Evolutionary conservation across 805 yeast genomes (phyloP), one percentile per base, ranked within the genome.

Genomic region (Sugiyamaella boreocaroliniensis): DNA sequence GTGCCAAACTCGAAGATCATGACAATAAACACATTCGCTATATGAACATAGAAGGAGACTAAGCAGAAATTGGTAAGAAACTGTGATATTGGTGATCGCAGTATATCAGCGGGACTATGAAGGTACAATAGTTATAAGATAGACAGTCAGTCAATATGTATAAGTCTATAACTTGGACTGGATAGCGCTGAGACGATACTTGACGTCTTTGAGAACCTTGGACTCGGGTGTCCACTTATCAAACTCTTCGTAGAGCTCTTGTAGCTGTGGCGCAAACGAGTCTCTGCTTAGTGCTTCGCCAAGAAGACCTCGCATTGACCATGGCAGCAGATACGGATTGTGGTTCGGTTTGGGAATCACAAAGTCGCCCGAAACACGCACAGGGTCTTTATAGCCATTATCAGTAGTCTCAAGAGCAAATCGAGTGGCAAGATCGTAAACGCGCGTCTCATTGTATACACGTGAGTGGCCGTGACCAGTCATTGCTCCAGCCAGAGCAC

Each of bases 401-500:
- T 82, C 83, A 16, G 83, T 79, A 0, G 97, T 88, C 60, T 86
- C 89, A 19, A 90, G 68, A 1, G 87, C 79, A 64, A 86, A 84
- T 54, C 82, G 77, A 43, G 90, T 62, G 0, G 93, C 97, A 55
- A 87, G 65, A 58, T 83, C 87, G 65, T 92, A 92, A 0, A 93
- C 98, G 52, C 82, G 79, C 3, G 83, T 80, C 58, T 88, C 96
- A 61, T 86, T 85, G 68, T 92, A 92, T 26, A 93, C 82, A 57
- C 79, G 84, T 0, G 97, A 89, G 66, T 92, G 99, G 0, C 99
- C 99, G 7, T 93, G 90, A 2, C 97, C 97, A 0, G 97, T 92
- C 50, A 93, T 72, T 1, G 96, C 86, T 0, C 99, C 99, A 0
- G 95, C 93, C 56, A 86, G 68, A 0, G 87, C 76, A 43, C 75